Base-by-base conservation (phyloP, 2,329 filamentous ascomycete genomes). In the Alternaria atra region DNA sequence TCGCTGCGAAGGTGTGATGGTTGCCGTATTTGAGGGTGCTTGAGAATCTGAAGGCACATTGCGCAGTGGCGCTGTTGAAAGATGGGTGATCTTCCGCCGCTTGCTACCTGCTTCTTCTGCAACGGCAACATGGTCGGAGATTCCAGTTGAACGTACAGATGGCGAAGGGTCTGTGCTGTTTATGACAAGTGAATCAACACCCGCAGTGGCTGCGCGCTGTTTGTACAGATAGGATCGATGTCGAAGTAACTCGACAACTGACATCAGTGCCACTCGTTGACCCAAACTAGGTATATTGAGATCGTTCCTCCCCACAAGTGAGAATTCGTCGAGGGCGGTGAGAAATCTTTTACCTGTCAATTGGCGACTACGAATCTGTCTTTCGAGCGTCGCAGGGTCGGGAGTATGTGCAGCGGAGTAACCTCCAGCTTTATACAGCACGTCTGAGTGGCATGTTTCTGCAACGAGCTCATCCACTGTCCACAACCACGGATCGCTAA, bases 401-500 rank as follows among this genome's bases (percentile, higher is more conserved):
- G 88, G 87, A 15, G 71, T 27, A 73, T 72, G 64, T 40, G 77
- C 48, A 78, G 77, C 55, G 74, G 72, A 66, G 12, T 30, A 56
- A 2, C 53, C 54, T 37, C 61, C 53, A 67, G 84, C 85, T 87
- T 74, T 37, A 47, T 61, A 73, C 9, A 86, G 83, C 48, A 81
- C 81, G 4, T 81, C 73, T 2, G 81, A 71, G 23, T 84, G 82
- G 73, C 89, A 92, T 4, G 96, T 82, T 70, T 90, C 88, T 15
- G 82, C 75, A 9, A 91, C 85, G 10, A 96, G 87, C 35, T 88
- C 84, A 37, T 90, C 87, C 32, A 89, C 83, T 35, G 85, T 85
- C 93, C 93, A 97, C 55, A 84, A 72, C 76, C 89, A 90, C n/a
- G 93, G 92, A 78, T 97, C 92, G 9, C 39, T 43, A 6, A 32